These are phyloP conservation scores for Marasmius fiardii DNA, from an alignment of 1,284 basidiomycete species.

Conservation along the genomic window DNA sequence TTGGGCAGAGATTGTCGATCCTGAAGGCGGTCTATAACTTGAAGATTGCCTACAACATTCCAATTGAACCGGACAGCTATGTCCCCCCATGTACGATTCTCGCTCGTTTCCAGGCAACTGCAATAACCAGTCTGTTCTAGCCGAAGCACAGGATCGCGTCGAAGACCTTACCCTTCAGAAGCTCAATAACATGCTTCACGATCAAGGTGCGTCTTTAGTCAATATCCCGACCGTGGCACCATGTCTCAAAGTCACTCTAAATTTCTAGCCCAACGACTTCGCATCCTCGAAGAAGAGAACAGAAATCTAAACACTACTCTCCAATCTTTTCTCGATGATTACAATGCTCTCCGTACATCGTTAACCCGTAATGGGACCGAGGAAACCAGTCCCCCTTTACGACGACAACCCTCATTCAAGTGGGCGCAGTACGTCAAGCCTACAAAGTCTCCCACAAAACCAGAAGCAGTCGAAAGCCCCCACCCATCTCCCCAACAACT, in stretches of 20 bases:
- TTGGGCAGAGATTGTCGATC: slow-evolving; percentile 86
- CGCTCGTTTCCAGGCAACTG: not conserved
- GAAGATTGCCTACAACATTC: slow-evolving; percentile 80
- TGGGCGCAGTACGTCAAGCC: slow-evolving; percentile 77
- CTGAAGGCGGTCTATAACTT: slow-evolving; percentile 87
- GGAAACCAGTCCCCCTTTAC: slow-evolving; percentile 46
- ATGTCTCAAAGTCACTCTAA: slow-evolving; percentile 11
- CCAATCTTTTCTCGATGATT: slow-evolving; percentile 63
- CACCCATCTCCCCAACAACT: slow-evolving; percentile 72
- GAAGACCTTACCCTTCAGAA: slow-evolving; percentile 63
- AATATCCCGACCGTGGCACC: slow-evolving; percentile 4
- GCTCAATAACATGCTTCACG: slow-evolving; percentile 66
- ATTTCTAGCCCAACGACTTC: slow-evolving; percentile 62
- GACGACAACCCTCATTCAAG: slow-evolving; percentile 75
- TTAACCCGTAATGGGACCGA: slow-evolving; percentile 36
- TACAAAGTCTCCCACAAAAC: slow-evolving; percentile 73
- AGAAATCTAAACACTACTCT: slow-evolving; percentile 59
- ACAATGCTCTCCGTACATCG: slow-evolving; percentile 44
- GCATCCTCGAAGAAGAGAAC: slow-evolving; percentile 74
- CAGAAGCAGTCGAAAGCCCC: slow-evolving; percentile 42
- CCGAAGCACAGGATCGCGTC: slow-evolving; percentile 62
- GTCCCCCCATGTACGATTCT: slow-evolving; percentile 79
- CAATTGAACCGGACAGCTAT: slow-evolving; percentile 84
- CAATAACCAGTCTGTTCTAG: slow-evolving; percentile 22
- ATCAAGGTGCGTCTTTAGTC: slow-evolving; percentile 58